Evolutionary conservation across 2,329 filamentous ascomycete species (phyloP), one percentile per base, ranked within the genome.

Genomic region (Teratosphaeria epicoccoides): DNA sequence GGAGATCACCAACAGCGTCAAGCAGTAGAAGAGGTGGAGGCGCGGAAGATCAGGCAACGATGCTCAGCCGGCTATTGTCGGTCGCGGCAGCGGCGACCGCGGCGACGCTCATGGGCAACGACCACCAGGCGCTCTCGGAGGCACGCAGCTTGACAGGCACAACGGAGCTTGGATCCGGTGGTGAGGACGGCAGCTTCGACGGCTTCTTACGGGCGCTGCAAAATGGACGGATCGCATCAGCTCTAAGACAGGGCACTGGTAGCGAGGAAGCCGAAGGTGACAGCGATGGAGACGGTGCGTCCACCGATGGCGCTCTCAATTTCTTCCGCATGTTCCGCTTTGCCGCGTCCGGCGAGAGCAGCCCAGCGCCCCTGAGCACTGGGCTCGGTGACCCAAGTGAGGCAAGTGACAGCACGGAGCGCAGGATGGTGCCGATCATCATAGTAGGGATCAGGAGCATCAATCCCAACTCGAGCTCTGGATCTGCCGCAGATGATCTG

Each of bases 261-360:
- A 46, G n/a, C n/a, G 33, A 40, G 3, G 33, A 40, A 9, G n/a
- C 33, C 10, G 33, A 40, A 3, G 66, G 52, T 23, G 70, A 67
- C 48, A 63, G 66, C 26, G 67, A 65, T 54, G 59, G 64, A 28
- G 57, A 73, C 24, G 71, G 72, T 33, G 71, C 71, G 26, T 46
- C 50, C 14, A 56, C 54, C n/a, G 58, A 59, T 25, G 73, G 77
- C 10, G 79, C 82, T 3, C 71, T 85, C 53, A 85, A 85, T 63
- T 84, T 85, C 64, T 78, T 85, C 66, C 73, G 82, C 52, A 83
- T 85, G 67, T 85, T 85, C 65, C 73, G 82, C 46, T 85, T 85
- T 66, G 79, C 79, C 46, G 78, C 81, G 50, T 73, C 76, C 7
- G 69, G 72, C 24, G 58, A 52, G 22, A 59, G 47, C 56, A 63